Percentiles rank a stretch among this genome's conserved stretches.
Evolutionary conservation across 768 basidiomycete species (phyloP).

Genomic region (Rhizopogon rudus): DNA sequence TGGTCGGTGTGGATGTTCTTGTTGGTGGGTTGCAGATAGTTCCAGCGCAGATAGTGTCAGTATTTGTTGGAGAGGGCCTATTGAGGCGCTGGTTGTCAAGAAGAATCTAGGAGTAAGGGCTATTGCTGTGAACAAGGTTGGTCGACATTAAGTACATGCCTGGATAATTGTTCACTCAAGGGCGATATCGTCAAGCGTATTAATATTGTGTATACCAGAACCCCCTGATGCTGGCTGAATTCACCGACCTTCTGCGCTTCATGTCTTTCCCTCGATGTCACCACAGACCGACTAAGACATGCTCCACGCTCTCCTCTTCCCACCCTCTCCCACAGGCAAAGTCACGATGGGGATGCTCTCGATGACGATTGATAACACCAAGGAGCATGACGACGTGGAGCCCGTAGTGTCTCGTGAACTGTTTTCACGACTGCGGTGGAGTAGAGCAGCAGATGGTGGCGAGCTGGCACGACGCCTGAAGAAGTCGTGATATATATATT

Average conservation of each 20-base stretch:
- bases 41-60: constrained; percentile 96
- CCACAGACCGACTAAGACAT: constrained; percentile 95
- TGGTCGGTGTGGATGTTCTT: background rate
- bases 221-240: constrained; percentile 83
- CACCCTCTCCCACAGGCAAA: constrained; percentile 27
- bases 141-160: background rate
- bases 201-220: constrained; percentile 62
- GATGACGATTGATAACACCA: constrained; percentile 26
- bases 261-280: too few species aligned
- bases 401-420: constrained; percentile 57
- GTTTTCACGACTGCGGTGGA: constrained; percentile 78
- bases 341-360: constrained; percentile 51
- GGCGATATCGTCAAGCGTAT: constrained; percentile 97
- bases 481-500: constrained; percentile 84
- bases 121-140: constrained; percentile 89
- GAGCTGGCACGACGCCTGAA: constrained; percentile 83
- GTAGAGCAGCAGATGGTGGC: constrained; percentile 82
- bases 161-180: constrained; percentile 18
- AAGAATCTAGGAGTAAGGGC: constrained; percentile 98
- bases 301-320: constrained; percentile 83
- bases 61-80: constrained; percentile 94
- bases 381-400: constrained; percentile 37
- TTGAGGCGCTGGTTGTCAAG: constrained; percentile 96
- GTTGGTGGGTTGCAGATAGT: constrained; percentile 42
- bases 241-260: constrained; percentile 80